Base-by-base conservation (phyloP, 805 yeast species). In the Spathaspora girioi region DNA sequence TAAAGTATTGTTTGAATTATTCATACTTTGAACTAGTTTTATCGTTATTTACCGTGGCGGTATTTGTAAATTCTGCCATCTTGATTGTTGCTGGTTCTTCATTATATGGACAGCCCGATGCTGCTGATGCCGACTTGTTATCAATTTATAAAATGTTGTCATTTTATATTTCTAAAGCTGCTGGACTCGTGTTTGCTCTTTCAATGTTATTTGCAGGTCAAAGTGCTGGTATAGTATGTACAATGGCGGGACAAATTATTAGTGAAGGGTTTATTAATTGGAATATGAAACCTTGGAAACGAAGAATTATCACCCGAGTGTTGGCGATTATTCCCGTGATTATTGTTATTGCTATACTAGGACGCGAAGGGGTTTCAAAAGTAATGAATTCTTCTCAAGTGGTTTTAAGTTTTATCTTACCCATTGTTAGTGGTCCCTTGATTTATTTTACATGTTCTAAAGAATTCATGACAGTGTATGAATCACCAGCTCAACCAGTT, bases 181-280 rank as follows among this genome's bases (percentile, higher is more conserved):
- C 78, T 0, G 79, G 79, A 1, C 50, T 75, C 6, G 65, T 75
- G 12, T 75, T 75, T 60, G 79, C 78, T 1, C 63, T 73, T 38
- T 74, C 78, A 0, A 75, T 75, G 79, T 58, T 75, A 17, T 75
- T 73, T 50, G 67, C 78, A 1, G 79, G 79, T 27, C 79, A 75
- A 52, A 70, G 76, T 55, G 79, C 79, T 4, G 79, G 79, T 14
- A 74, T 75, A 38, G 79, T 75, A 11, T 75, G 79, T 57, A 75
- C 79, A 3, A 75, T 75, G 79, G 76, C 79, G 1, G 79, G 79
- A 11, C 79, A 75, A 56, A 75, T 75, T 50, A 66, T 75, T 14
- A 67, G 74, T 38, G 79, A 75, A 54, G 79, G 79, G 0, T 75
- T 75, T 55, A 71, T 75, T 46, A 71, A 73, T 54, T 75, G 79